Evolutionary conservation across 1,284 basidiomycete genomes (phyloP), one percentile per base, ranked within the genome.

Genomic region (Boletus mariae): DNA sequence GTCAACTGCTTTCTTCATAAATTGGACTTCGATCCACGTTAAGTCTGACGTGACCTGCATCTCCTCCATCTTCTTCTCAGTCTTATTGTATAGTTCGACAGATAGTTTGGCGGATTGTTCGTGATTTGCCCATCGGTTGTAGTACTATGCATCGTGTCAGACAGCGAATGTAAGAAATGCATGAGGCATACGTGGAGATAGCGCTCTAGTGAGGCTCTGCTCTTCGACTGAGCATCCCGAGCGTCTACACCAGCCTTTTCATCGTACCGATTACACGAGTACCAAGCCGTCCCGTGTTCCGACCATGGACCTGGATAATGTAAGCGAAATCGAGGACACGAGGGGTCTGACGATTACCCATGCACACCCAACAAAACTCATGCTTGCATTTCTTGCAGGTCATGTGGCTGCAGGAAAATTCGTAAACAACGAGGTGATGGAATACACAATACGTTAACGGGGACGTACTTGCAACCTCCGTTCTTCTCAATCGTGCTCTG

Each of bases 51-150:
- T 87, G 58, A 92, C 82, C 75, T 98, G 96, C 90, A 99, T 96
- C 73, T 97, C 92, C 73, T 98, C 94, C 96, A 99, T 99, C 85
- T 98, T 98, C 83, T 95, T 95, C 80, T 99, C 95, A 3, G 95
- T 98, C 73, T 94, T 92, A 52, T 81, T 80, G 71, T 97, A 95
- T 47, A 98, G 78, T 62, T 98, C 93, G 17, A 92, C 76, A 25
- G 97, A 95, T 40, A 99, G 85, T 73, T 94, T 95, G 47, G 95
- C 94, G 12, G 94, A 97, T 71, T 98, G 95, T 70, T 98, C 95
- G 73, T 99, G 96, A 71, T 99, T 99, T 10, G 95, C 93, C 86
- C 91, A 99, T 31, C 94, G 90, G 70, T 96, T 97, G 76, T 96
- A 98, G 74, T 97, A 98, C 92, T 95, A 61, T 28, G 12, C 34